A percentile compares a stretch with the other conserved stretches of the same genome.
phyloP scores from a whole-genome alignment of 23 red algal species.

The Porphyridium purpureum region DNA sequence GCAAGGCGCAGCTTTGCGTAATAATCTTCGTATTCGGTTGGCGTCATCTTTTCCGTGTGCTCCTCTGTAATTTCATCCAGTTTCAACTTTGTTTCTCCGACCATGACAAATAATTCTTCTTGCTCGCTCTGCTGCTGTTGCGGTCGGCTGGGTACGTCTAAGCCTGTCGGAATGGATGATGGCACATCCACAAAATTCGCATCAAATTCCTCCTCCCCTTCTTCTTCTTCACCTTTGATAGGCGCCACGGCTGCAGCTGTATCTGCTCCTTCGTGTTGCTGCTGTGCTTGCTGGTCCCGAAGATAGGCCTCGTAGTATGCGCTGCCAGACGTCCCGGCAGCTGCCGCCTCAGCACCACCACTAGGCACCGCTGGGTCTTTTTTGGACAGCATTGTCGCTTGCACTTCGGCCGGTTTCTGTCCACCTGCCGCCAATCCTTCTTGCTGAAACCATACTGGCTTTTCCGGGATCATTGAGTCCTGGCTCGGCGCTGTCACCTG shows the following conservation, averaged over 20 bases:
- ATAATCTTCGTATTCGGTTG: slow-evolving; percentile 18
- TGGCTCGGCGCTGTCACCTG: background rate
- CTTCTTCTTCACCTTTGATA: slow-evolving; percentile 3
- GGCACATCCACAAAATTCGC: too few species aligned
- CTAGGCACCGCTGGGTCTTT: too few species aligned
- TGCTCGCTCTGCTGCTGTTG: too few species aligned
- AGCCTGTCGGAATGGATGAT: too few species aligned
- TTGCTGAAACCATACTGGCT: slow-evolving; percentile 38
- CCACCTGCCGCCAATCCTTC: slow-evolving; percentile 3
- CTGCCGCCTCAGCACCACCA: too few species aligned
- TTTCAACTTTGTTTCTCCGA: slow-evolving; percentile 15
- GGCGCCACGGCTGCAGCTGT: slow-evolving; percentile 3
- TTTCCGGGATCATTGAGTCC: slow-evolving; percentile 24
- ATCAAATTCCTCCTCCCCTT: too few species aligned
- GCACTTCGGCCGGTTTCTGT: slow-evolving; percentile 15
- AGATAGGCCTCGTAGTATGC: too few species aligned
- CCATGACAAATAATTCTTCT: slow-evolving; percentile 18
- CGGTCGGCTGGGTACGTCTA: too few species aligned
- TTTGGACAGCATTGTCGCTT: too few species aligned
- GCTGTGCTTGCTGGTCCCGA: slow-evolving; percentile 1
- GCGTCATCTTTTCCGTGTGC: slow-evolving; percentile 25
- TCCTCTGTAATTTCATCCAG: slow-evolving; percentile 26
- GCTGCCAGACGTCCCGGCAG: too few species aligned
- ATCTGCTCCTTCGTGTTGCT: background rate
- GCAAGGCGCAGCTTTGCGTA: too few species aligned